Conservation (phyloP, 441 rosid genomes). For the Capsella rubella region DNA sequence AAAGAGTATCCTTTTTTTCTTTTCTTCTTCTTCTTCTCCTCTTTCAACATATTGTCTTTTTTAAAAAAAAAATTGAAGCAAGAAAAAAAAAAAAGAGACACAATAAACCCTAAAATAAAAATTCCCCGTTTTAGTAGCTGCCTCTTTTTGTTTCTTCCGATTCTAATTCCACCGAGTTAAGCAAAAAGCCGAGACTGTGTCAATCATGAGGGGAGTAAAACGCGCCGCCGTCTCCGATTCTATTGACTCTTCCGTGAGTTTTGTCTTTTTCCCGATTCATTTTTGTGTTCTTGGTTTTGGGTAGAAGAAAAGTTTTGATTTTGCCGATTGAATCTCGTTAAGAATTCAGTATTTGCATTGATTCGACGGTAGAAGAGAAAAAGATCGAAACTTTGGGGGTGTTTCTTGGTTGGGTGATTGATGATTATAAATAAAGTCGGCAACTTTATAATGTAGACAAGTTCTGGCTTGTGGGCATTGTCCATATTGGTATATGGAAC, state of each 20-base stretch:
- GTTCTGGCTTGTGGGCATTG: neutral
- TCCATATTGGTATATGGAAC: neutral
- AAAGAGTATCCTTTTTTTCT: slow-evolving; percentile 22
- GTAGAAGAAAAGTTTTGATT: too few relatives aligned
- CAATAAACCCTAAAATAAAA: slow-evolving; percentile 47
- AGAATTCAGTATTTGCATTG: neutral
- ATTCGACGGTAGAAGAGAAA: neutral
- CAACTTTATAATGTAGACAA: neutral
- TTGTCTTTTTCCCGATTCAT: neutral
- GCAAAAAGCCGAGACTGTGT: slow-evolving; percentile 3
- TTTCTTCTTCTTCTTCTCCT: neutral
- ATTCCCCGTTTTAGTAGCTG: slow-evolving; percentile 31
- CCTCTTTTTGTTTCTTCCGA: slow-evolving; percentile 13
- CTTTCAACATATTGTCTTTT: slow-evolving; percentile 1
- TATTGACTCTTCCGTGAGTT: slow-evolving; percentile 68
- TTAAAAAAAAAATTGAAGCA: neutral
- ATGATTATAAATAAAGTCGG: neutral
- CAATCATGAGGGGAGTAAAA: slow-evolving; percentile 73
- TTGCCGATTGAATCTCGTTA: too few relatives aligned
- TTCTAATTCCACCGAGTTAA: slow-evolving; percentile 25
- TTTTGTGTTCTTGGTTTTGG: neutral
- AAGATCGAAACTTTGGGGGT: neutral
- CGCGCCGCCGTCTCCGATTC: slow-evolving; percentile 65
- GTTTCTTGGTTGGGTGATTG: neutral
- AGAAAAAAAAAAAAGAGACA: slow-evolving; percentile 20